phyloP scores from a whole-genome alignment of 192 early-diverging fungal species.

The Martensiomyces pterosporus region DNA sequence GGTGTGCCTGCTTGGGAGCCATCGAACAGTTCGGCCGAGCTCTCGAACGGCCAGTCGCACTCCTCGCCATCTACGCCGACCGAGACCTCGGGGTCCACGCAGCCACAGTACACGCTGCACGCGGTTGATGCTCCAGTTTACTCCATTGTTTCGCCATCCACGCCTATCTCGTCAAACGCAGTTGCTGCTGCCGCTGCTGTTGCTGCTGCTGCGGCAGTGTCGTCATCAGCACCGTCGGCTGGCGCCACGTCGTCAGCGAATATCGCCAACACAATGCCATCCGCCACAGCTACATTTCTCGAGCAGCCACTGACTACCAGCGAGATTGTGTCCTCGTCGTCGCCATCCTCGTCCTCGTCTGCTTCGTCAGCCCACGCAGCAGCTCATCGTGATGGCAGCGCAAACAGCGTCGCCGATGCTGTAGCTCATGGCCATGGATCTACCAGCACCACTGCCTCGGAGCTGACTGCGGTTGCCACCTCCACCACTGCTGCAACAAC shows the following conservation, averaged over 20 bases:
- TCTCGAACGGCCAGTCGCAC: slow-evolving; percentile 25
- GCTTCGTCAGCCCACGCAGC: not conserved
- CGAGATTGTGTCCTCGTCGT: not conserved
- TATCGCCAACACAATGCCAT: slow-evolving; percentile 36
- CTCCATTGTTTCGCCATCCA: slow-evolving; percentile 1
- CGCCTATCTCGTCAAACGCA: slow-evolving; percentile 14
- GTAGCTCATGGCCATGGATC: not conserved
- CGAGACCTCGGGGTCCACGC: slow-evolving; percentile 6
- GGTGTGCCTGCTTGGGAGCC: slow-evolving; percentile 17
- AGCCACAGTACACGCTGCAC: slow-evolving; percentile 30
- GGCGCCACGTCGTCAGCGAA: slow-evolving; percentile 4
- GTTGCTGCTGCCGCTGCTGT: not conserved
- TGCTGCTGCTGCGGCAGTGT: too few species aligned
- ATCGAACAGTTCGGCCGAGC: slow-evolving; percentile 3
- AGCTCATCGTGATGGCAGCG: not conserved
- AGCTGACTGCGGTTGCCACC: slow-evolving; percentile 4
- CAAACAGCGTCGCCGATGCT: not conserved
- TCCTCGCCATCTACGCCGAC: slow-evolving; percentile 33
- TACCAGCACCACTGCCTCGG: not conserved
- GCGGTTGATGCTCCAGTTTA: slow-evolving; percentile 13
- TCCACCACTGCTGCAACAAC: not conserved
- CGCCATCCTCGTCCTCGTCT: not conserved
- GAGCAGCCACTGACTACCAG: not conserved
- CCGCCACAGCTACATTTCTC: too few species aligned
- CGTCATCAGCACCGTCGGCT: not conserved